Base-by-base conservation (phyloP, 305 asterid genomes). In the Fraxinus albicans region DNA sequence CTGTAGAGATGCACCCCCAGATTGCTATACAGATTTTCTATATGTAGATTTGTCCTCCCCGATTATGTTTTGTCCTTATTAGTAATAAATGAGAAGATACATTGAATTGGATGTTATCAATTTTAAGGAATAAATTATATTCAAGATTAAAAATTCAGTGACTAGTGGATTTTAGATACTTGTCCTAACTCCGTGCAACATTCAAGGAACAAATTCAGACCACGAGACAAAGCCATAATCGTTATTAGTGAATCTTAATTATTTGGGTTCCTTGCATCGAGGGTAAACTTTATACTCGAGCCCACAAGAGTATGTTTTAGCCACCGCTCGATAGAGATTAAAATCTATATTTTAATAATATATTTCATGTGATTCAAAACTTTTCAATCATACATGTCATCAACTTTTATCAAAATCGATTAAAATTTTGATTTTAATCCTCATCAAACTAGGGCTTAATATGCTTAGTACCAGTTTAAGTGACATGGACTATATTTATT, bases 21-120 rank as follows among this genome's bases (percentile, higher is more conserved):
- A 76, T 79, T 72, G 81, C 42, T 8, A 73, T 67, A 77, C 85
- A 23, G 12, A 15, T 36, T 86, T 79, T 77, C 82, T 80, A 15
- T 23, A 5, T 25, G 23, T 42, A 70, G 84, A 75, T 76, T 75
- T 82, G 84, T 85, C 85, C 65, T 31, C 77, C 72, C 81, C 60
- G 84, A 80, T 63, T 80, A 31, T 79, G 73, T 77, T 42, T 85
- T 83, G 88, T 85, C 81, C 19, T 47, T 47, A 3, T 47, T 42
- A 15, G 58, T 13, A 47, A 47, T 12, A 8, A 63, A 23, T 13
- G 58, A 15, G 33, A 63, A 63, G 34, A 8, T 63, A 21, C 73
- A 63, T 21, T 63, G 73, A 7, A 63, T 63, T 23, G 73, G 33
- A 63, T 17, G 23, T 53, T 5, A 47, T 53, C 17, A 53, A 15